A percentile compares a stretch with the other conserved stretches of the same genome.
Evolutionary conservation across 805 yeast genomes (phyloP).

Genomic region (Ogataea pilisensis): DNA sequence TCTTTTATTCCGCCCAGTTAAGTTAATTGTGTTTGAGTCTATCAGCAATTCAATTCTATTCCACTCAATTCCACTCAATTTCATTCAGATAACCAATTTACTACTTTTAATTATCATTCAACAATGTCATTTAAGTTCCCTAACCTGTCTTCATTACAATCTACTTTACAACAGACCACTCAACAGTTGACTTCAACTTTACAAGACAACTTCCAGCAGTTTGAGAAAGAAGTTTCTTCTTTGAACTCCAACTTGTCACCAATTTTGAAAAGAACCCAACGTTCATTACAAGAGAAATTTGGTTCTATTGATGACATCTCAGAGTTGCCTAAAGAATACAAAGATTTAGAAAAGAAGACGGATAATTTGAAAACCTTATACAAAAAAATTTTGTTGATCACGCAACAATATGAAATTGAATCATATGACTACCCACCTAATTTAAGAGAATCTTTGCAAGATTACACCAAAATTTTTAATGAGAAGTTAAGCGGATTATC

Average conservation of each 20-base stretch:
- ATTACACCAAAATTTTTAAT: conserved; percentile 54
- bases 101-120: background rate
- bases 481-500: conserved; percentile 57
- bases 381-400: conserved; percentile 45
- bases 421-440: conserved; percentile 84
- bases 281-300: conserved; percentile 57
- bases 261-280: conserved; percentile 54
- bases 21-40: too few relatives aligned
- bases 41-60: too few relatives aligned
- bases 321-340: conserved; percentile 71
- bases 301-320: conserved; percentile 64
- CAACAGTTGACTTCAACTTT: conserved; percentile 29
- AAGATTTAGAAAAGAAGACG: conserved; percentile 60
- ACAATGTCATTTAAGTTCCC: conserved; percentile 31
- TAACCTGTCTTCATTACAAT: conserved; percentile 26
- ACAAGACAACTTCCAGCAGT: conserved; percentile 29
- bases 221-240: conserved; percentile 32
- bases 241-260: conserved; percentile 42
- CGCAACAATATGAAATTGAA: conserved; percentile 66
- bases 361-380: conserved; percentile 61
- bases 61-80: too few relatives aligned
- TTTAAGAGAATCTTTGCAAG: conserved; percentile 58
- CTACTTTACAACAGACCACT: conserved; percentile 32
- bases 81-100: background rate
- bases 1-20: too few relatives aligned